phyloP scores from a whole-genome alignment of 2,329 filamentous ascomycete genomes.

The Colletotrichum tanaceti region DNA sequence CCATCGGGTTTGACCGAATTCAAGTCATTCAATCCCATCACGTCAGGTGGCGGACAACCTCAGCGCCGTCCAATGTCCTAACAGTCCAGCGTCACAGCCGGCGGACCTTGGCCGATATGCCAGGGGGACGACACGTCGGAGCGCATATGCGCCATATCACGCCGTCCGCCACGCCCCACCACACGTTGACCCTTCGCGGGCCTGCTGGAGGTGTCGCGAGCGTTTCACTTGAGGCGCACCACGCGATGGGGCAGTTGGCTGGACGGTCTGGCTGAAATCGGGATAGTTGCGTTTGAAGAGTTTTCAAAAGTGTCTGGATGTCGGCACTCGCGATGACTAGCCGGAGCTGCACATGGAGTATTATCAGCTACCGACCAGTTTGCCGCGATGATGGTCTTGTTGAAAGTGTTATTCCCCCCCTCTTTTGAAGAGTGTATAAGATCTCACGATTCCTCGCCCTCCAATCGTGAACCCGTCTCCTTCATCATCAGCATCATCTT shows the following conservation, averaged over 20 bases:
- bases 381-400: not conserved
- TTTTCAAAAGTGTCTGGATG: not conserved
- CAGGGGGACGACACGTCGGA: not conserved
- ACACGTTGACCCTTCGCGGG: not conserved
- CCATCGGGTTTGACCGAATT: not conserved
- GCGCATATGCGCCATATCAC: not conserved
- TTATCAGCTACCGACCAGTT: not conserved
- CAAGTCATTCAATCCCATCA: not conserved
- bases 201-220: conserved; percentile 27
- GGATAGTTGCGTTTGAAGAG: not conserved
- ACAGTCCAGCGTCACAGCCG: not conserved
- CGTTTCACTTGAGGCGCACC: conserved; percentile 30
- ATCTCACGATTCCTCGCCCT: not conserved
- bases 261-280: conserved; percentile 1
- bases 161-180: not conserved
- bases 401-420: not conserved
- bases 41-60: no score
- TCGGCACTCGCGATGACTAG: not conserved
- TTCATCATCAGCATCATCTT: conserved; percentile 12
- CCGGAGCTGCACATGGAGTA: not conserved
- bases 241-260: conserved; percentile 19
- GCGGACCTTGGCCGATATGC: conserved; percentile 2
- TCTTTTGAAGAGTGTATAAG: conserved; percentile 19
- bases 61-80: not conserved
- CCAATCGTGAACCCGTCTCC: no score